Percentiles rank a stretch among this genome's conserved stretches.
Evolutionary conservation across 768 basidiomycete species (phyloP).

Genomic region (Jaapia argillacea): DNA sequence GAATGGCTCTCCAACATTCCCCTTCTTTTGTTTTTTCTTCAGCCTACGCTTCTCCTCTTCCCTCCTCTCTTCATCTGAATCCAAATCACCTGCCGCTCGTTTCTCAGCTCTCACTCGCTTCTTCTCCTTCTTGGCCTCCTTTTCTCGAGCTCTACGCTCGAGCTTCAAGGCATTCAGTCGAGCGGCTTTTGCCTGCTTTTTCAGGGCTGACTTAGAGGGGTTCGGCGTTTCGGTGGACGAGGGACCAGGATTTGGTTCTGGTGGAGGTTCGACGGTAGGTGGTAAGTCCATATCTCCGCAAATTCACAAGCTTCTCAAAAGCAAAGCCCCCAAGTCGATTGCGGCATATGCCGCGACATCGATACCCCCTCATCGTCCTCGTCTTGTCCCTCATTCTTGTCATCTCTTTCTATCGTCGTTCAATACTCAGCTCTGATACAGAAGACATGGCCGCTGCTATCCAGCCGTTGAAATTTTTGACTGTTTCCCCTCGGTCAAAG

Average conservation of each 20-base stretch:
- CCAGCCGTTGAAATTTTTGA: slow-evolving; percentile 33
- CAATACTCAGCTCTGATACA: no score
- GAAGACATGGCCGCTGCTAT: slow-evolving; percentile 3
- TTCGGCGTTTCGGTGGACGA: slow-evolving; percentile 5
- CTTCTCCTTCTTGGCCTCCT: slow-evolving; percentile 67
- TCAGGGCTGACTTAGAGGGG: slow-evolving; percentile 72
- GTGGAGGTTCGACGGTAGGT: no score
- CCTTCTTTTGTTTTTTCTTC: slow-evolving; percentile 22
- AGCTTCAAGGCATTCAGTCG: slow-evolving; percentile 56
- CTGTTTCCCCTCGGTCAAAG: slow-evolving; percentile 41
- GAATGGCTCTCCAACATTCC: slow-evolving; percentile 17
- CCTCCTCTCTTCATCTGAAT: slow-evolving; percentile 27
- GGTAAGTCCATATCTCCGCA: no score
- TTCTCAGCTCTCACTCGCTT: slow-evolving; percentile 49
- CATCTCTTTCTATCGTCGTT: not conserved
- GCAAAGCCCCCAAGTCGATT: no score
- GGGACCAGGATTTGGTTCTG: no score
- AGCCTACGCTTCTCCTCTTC: slow-evolving; percentile 22
- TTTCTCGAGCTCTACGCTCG: slow-evolving; percentile 69
- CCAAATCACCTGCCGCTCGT: slow-evolving; percentile 55
- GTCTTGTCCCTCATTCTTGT: not conserved
- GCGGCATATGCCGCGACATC: not conserved
- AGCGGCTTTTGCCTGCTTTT: slow-evolving; percentile 65
- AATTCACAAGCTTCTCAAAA: no score
- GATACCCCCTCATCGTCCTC: not conserved